A percentile compares a stretch with the other conserved stretches of the same genome.
Evolutionary conservation across 129 eudicot species (phyloP).

Genomic region (Helianthus tuberosus): DNA sequence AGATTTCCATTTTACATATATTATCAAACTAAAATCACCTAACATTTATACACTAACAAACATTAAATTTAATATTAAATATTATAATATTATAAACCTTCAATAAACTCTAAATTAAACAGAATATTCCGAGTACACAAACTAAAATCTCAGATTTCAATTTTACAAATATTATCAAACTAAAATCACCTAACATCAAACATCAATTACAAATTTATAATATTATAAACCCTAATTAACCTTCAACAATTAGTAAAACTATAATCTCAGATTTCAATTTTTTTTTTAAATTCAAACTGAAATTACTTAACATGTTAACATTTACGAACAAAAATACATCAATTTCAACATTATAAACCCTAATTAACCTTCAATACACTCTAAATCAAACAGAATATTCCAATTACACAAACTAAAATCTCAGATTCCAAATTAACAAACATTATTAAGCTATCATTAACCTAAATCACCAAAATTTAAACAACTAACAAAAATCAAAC

Average conservation of each 20-base stretch:
- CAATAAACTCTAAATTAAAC: neutral
- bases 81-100: neutral
- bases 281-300: neutral
- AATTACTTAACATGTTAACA: neutral
- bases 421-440: neutral
- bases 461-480: neutral
- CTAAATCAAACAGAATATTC: slow-evolving; percentile 11
- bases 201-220: no score
- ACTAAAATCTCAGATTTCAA: neutral
- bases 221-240: slow-evolving; percentile 21
- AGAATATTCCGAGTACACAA: slow-evolving; percentile 2
- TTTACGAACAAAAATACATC: no score
- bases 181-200: neutral
- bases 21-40: no score
- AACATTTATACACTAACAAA: neutral
- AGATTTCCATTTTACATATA: neutral
- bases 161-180: no score
- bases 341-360: neutral
- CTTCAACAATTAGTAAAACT: slow-evolving; percentile 30
- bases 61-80: neutral
- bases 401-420: neutral
- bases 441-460: no score
- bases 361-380: neutral
- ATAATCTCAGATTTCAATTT: neutral
- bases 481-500: no score